Percentiles rank a stretch among this genome's conserved stretches.
These are phyloP conservation scores for Xylaria polymorpha DNA, from an alignment of 2,329 filamentous ascomycete species.

Conservation along the genomic window DNA sequence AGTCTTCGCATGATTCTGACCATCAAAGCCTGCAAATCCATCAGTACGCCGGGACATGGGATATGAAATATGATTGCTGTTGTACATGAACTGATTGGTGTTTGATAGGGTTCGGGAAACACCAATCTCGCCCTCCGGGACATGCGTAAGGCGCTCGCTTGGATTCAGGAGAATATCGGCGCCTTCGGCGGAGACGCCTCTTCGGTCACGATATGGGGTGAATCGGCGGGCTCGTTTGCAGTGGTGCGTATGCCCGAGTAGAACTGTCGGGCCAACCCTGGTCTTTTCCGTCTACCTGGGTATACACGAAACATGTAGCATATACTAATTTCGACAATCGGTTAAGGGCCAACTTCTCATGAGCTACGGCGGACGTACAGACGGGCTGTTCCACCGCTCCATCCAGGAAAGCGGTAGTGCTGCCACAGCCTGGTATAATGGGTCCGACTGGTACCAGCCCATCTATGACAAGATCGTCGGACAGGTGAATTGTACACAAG, in stretches of 20 bases:
- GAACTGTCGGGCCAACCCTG: too few species aligned
- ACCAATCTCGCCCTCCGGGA: slow-evolving; percentile 47
- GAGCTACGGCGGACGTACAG: slow-evolving; percentile 46
- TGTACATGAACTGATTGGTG: not conserved
- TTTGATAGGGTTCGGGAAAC: slow-evolving; percentile 45
- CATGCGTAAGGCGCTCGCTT: slow-evolving; percentile 47
- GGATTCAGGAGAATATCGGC: slow-evolving; percentile 49
- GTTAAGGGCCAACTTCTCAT: slow-evolving; percentile 46
- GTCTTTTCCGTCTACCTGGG: too few species aligned
- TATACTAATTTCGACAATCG: slow-evolving; percentile 11
- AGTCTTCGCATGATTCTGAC: not conserved
- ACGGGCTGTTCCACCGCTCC: slow-evolving; percentile 46
- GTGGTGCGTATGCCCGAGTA: slow-evolving; percentile 39
- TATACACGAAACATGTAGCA: not conserved
- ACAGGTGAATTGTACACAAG: slow-evolving; percentile 61
- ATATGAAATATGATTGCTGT: not conserved
- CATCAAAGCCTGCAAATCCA: not conserved
- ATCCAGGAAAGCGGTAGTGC: slow-evolving; percentile 50
- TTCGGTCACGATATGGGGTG: slow-evolving; percentile 48
- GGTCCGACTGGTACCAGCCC: slow-evolving; percentile 57
- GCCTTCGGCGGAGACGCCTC: slow-evolving; percentile 46
- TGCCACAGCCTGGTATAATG: slow-evolving; percentile 51
- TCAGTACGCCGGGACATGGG: not conserved
- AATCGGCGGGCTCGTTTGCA: slow-evolving; percentile 50
- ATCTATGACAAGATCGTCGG: slow-evolving; percentile 59